Conservation (phyloP, 176 grass and related monocot genomes). For the Bolboschoenus planiculmis region DNA sequence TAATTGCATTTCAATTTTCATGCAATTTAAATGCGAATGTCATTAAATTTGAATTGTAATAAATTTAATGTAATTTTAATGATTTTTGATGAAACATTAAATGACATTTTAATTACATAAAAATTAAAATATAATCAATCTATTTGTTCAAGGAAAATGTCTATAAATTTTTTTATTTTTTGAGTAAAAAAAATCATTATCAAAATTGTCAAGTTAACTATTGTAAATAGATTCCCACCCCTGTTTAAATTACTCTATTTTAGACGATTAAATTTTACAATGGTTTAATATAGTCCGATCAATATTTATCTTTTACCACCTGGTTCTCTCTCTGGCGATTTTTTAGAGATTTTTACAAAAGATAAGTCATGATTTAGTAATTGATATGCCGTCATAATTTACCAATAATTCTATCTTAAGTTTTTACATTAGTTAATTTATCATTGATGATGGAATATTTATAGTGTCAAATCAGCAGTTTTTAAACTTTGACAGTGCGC, state of each 20-base stretch:
- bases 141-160: too few relatives aligned
- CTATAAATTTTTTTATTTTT: too few relatives aligned
- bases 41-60: too few relatives aligned
- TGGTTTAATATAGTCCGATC: background rate
- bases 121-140: too few relatives aligned
- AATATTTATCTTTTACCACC: background rate
- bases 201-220: too few relatives aligned
- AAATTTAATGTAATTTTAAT: background rate
- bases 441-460: background rate
- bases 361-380: background rate
- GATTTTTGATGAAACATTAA: too few relatives aligned
- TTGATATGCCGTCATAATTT: background rate
- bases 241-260: too few relatives aligned
- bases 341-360: background rate
- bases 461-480: background rate
- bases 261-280: background rate
- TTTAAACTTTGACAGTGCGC: background rate
- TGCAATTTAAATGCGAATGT: too few relatives aligned
- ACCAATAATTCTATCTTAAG: background rate
- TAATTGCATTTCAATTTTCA: too few relatives aligned
- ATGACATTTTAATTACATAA: background rate
- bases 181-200: too few relatives aligned
- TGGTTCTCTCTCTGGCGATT: background rate
- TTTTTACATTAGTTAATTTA: background rate
- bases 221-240: too few relatives aligned